Evolutionary conservation across 2,329 filamentous ascomycete species (phyloP).

Genomic region (Coniochaeta ligniaria): DNA sequence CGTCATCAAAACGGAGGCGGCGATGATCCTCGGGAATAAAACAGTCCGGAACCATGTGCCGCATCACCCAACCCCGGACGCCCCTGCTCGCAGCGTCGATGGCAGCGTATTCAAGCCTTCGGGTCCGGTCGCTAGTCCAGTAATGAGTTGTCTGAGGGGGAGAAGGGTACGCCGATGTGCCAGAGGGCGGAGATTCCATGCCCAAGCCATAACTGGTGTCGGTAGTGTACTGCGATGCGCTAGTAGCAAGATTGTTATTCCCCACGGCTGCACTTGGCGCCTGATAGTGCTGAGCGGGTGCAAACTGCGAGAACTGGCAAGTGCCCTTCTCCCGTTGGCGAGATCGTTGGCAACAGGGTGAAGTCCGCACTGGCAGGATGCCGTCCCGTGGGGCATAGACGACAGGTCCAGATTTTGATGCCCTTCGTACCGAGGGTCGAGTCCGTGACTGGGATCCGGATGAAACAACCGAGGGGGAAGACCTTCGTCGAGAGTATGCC

Average conservation of each 20-base stretch:
- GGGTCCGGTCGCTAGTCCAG: slow-evolving; percentile 58
- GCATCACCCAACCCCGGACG: slow-evolving; percentile 52
- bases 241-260: slow-evolving; percentile 2
- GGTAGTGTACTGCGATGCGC: neutral
- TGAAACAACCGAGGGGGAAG: slow-evolving; percentile 25
- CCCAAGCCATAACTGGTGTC: slow-evolving; percentile 8
- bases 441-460: slow-evolving; percentile 5
- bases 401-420: neutral
- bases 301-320: slow-evolving; percentile 28
- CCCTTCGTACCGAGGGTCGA: slow-evolving; percentile 5
- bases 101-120: slow-evolving; percentile 57
- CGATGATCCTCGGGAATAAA: slow-evolving; percentile 43
- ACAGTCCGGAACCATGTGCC: slow-evolving; percentile 53
- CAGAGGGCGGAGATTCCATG: slow-evolving; percentile 18
- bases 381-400: slow-evolving; percentile 6
- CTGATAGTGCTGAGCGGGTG: slow-evolving; percentile 30
- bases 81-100: slow-evolving; percentile 57
- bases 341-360: neutral
- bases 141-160: slow-evolving; percentile 57
- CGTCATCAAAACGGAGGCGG: slow-evolving; percentile 52
- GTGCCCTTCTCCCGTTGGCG: neutral
- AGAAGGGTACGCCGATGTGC: slow-evolving; percentile 20
- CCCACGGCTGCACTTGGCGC: slow-evolving; percentile 2
- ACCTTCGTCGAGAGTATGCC: slow-evolving; percentile 21
- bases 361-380: slow-evolving; percentile 1